Evolutionary conservation across 78 protist genomes (phyloP).

Genomic region (Dictyostelium brefeldianum): DNA sequence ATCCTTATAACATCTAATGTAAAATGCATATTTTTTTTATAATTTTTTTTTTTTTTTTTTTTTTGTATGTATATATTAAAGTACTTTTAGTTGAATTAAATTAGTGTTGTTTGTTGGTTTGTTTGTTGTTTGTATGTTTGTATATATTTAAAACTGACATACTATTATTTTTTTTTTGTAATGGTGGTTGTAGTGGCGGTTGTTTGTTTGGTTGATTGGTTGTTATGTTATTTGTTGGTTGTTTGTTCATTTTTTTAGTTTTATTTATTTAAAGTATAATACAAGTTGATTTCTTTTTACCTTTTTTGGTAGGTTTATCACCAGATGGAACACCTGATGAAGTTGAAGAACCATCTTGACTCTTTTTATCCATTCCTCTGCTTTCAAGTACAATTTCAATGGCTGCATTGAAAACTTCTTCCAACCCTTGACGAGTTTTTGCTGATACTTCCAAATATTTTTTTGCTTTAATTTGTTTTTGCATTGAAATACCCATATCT

Average conservation of each 20-base stretch:
- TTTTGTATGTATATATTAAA: no score
- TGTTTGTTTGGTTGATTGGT: no score
- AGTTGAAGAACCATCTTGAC: conserved; percentile 21
- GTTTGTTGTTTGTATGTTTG: no score
- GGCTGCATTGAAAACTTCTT: conserved; percentile 78
- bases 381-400: conserved; percentile 59
- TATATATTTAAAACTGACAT: no score
- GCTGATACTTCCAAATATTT: conserved; percentile 83
- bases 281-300: conserved; percentile 31
- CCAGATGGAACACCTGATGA: conserved; percentile 1
- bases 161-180: no score
- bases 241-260: background rate
- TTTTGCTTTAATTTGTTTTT: conserved; percentile 77
- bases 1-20: no score
- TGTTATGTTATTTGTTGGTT: no score
- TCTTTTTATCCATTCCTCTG: conserved; percentile 65
- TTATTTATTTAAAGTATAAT: conserved; percentile 50
- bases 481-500: conserved; percentile 82
- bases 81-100: no score
- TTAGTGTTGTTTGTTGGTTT: no score
- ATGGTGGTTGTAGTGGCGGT: no score
- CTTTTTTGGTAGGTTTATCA: conserved; percentile 35
- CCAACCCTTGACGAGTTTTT: conserved; percentile 83
- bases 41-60: no score
- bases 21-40: no score